Base-by-base conservation (phyloP, 768 basidiomycete genomes). In the Gymnopilus dilepis region DNA sequence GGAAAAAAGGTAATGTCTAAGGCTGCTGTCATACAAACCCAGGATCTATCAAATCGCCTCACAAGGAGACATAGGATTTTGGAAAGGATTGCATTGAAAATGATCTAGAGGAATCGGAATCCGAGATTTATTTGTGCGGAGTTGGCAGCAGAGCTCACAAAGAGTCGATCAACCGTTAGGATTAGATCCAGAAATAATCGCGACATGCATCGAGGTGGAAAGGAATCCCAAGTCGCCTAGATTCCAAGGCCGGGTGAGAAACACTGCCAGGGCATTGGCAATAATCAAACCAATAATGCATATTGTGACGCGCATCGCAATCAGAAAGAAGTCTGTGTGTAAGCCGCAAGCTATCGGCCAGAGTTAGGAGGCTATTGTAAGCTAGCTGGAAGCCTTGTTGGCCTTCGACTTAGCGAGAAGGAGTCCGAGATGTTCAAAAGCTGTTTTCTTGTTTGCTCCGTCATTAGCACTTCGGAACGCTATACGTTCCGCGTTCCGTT, bases 201-300 rank as follows among this genome's bases (percentile, higher is more conserved):
- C n/a, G 37, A 12, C 12, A n/a, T 17, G 33, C 12, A 34, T 31
- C 6, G 6, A 47, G 11, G 45, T 34, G 47, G 21, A 34, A 48
- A 45, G 52, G 17, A 51, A 42, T 34, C 41, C 19, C 31, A 22
- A 37, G 41, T 60, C 52, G 33, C 54, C 54, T 52, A 60, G 41
- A 60, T 60, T 38, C 6, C 22, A 45, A 34, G 59, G 19, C 59
- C 59, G 59, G 59, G 59, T 60, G 59, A 26, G 59, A 60, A 55
- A 54, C 33, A 37, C 21, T 43, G 43, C 19, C 43, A 38, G 38
- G 21, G 26, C 21, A 48, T n/a, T 22, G 34, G 37, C 12, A 43
- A 53, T 47, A 55, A 48, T 55, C 53, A 43, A 47, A 31, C 12
- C 31, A 26, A 26, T 13, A 26, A 60, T 37, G 1, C 22, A 34